A percentile compares a stretch with the other conserved stretches of the same genome.
These are phyloP conservation scores for Seiridium unicorne DNA, from an alignment of 2,329 filamentous ascomycete genomes.

Conservation along the genomic window DNA sequence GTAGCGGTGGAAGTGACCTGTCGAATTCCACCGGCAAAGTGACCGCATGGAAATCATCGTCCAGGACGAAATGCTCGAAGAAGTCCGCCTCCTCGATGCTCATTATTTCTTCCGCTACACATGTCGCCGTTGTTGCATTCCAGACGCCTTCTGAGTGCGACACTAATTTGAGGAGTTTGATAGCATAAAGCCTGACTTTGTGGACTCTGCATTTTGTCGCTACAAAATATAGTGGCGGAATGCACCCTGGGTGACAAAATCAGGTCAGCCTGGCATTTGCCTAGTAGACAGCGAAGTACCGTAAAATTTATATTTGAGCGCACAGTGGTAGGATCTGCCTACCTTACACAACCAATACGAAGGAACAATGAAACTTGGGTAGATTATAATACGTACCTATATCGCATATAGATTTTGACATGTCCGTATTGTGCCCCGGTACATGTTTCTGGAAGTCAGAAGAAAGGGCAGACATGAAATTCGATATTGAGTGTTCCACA, in stretches of 20 bases:
- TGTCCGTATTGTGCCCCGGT: not conserved
- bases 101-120: constrained; percentile 34
- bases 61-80: constrained; percentile 5
- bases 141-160: constrained; percentile 34
- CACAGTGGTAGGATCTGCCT: too few species aligned
- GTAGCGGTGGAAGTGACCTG: constrained; percentile 14
- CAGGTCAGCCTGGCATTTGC: too few species aligned
- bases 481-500: constrained; percentile 19
- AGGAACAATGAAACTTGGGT: not conserved
- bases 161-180: constrained; percentile 14
- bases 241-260: constrained; percentile 29
- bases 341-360: constrained; percentile 11
- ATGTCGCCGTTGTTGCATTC: constrained; percentile 30
- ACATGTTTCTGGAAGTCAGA: constrained; percentile 31
- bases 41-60: not conserved
- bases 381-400: not conserved
- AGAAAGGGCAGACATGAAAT: constrained; percentile 5
- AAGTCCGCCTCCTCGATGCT: constrained; percentile 34
- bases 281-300: too few species aligned
- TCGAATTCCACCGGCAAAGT: not conserved
- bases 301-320: too few species aligned
- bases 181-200: constrained; percentile 33
- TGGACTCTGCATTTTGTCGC: constrained; percentile 46
- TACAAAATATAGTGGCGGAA: constrained; percentile 42
- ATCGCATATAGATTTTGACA: not conserved